phyloP scores from a whole-genome alignment of 2,329 filamentous ascomycete genomes.

The Paecilomyces fulvus region DNA sequence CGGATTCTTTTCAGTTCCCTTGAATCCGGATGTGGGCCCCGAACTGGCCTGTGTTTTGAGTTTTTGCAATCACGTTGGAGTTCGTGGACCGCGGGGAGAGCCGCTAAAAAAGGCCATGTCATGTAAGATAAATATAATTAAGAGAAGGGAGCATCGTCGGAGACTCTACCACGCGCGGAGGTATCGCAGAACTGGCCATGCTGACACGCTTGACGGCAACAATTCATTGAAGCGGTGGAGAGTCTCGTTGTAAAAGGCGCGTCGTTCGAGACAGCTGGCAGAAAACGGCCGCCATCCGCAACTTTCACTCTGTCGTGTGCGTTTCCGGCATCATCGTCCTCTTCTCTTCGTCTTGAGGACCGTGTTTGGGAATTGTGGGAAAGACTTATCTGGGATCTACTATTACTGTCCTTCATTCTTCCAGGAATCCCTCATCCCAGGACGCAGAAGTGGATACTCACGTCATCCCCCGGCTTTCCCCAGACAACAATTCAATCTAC shows the following conservation, averaged over 20 bases:
- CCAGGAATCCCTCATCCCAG: not conserved
- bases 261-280: not conserved
- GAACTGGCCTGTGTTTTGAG: not conserved
- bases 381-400: not conserved
- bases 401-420: not conserved
- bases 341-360: not conserved
- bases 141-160: not conserved
- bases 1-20: not conserved
- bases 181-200: not conserved
- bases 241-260: not conserved
- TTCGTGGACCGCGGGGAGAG: not conserved
- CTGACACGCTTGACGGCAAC: not conserved
- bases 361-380: not conserved
- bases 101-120: not conserved
- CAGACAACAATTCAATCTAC: not conserved
- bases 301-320: not conserved
- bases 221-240: not conserved
- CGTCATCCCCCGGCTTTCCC: not conserved
- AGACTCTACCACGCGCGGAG: not conserved
- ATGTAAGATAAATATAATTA: not conserved
- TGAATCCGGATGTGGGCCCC: not conserved
- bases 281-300: not conserved
- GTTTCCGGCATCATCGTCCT: not conserved
- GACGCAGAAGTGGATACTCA: not conserved
- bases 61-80: not conserved